phyloP scores from a whole-genome alignment of 2,329 filamentous ascomycete species.

The Curvularia lunata region DNA sequence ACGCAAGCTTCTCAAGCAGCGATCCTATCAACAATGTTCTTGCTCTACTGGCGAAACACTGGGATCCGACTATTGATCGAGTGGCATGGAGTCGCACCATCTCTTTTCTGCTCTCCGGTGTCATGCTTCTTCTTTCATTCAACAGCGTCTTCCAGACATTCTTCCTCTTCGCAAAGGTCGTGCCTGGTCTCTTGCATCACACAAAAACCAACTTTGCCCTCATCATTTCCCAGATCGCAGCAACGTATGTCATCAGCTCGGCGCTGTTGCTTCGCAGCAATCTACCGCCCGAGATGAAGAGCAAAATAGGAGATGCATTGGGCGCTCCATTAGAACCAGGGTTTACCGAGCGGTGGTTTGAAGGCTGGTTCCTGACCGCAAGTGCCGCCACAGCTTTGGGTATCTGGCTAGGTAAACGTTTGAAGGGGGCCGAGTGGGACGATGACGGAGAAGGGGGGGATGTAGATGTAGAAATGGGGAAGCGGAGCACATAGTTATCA shows the following conservation, averaged over 20 bases:
- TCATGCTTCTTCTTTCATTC: conserved; percentile 82
- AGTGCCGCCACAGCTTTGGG: conserved; percentile 71
- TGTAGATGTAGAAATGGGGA: conserved; percentile 73
- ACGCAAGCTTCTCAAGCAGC: conserved; percentile 66
- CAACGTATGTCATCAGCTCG: conserved; percentile 83
- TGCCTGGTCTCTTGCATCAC: conserved; percentile 73
- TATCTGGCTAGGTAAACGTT: conserved; percentile 74
- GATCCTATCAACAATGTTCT: conserved; percentile 87
- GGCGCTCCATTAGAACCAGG: conserved; percentile 75
- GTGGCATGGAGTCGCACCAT: conserved; percentile 84
- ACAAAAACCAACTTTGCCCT: conserved; percentile 80
- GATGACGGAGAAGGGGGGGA: conserved; percentile 48
- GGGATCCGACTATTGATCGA: conserved; percentile 82
- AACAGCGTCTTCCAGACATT: conserved; percentile 86
- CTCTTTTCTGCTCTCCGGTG: conserved; percentile 80
- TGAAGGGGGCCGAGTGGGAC: conserved; percentile 52
- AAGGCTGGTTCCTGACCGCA: conserved; percentile 80
- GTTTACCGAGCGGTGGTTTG: conserved; percentile 85
- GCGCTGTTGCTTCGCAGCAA: conserved; percentile 79
- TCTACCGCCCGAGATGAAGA: conserved; percentile 76
- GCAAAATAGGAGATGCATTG: conserved; percentile 77
- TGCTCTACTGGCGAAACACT: conserved; percentile 79
- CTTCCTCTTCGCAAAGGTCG: conserved; percentile 77
- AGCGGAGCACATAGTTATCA: conserved; percentile 60
- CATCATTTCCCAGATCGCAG: conserved; percentile 78